phyloP scores from a whole-genome alignment of 2,329 filamentous ascomycete genomes.

The Fusarium denticulatum region DNA sequence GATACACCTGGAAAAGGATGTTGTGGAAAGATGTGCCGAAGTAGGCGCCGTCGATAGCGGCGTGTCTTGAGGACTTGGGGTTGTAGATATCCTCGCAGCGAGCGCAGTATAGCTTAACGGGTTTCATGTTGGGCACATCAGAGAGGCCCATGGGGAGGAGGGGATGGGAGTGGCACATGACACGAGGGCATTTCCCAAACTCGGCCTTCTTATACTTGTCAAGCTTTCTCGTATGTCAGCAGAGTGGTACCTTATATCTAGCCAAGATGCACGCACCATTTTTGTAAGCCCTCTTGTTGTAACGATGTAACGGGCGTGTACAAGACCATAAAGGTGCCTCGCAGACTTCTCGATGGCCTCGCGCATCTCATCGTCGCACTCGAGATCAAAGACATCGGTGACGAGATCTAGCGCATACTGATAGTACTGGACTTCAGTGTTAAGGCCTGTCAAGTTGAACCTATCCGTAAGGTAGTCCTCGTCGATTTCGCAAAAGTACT shows the following conservation, averaged over 20 bases:
- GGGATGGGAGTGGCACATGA: constrained; percentile 92
- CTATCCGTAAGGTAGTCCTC: constrained; percentile 98
- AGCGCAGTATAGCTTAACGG: constrained; percentile 96
- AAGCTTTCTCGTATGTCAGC: constrained; percentile 66
- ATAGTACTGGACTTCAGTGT: constrained; percentile 98
- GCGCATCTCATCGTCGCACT: constrained; percentile 98
- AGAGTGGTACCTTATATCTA: neutral
- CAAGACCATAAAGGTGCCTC: constrained; percentile 91
- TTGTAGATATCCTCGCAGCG: constrained; percentile 99
- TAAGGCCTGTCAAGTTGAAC: constrained; percentile 97
- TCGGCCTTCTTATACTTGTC: constrained; percentile 99
- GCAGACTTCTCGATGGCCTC: constrained; percentile 98
- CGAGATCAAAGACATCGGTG: constrained; percentile 97
- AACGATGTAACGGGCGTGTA: constrained; percentile 96
- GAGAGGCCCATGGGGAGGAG: constrained; percentile 94
- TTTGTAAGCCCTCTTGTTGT: constrained; percentile 93
- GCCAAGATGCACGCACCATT: constrained; percentile 72
- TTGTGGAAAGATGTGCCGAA: constrained; percentile 99
- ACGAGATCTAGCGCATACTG: constrained; percentile 98
- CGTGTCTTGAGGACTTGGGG: constrained; percentile 95
- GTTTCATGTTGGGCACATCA: constrained; percentile 85
- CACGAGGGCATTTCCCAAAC: constrained; percentile 97
- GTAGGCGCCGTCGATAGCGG: constrained; percentile 95
- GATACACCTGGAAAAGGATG: constrained; percentile 98
- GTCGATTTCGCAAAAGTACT: constrained; percentile 99